Base-by-base conservation (phyloP, 257 asterid genomes). In the Plantago major region DNA sequence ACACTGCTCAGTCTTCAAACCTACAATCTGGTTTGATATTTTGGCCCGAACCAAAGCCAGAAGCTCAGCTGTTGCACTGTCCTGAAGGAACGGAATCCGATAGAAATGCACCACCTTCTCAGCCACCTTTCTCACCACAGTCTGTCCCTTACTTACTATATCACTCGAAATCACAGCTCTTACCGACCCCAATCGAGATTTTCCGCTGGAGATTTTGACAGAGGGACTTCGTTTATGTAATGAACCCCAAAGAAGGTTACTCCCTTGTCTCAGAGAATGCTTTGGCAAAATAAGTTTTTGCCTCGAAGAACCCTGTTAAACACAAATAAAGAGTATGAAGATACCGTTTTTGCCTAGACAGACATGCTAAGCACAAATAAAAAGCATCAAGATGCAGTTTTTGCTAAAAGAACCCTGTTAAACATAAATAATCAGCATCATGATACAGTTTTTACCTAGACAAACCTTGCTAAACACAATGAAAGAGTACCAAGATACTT, bases 1-100 rank as follows among this genome's bases (percentile, higher is more conserved):
- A 67, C 97, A 92, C 70, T 86, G 99, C 63, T 92, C 95, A 10
- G 95, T 89, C 65, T 79, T 79, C 75, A 89, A 64, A 28, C 90
- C 87, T 14, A 77, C 75, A 16, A 86, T 82, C 70, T 79, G 79
- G 60, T 72, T 76, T 2, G 89, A 86, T 50, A 84, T 75, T 74
- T 84, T 86, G 50, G 80, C 58, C 73, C 80, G 87, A 69, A 76
- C 81, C 54, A 72, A 55, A 63, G 79, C 82, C 42, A 86, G 89
- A 74, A 89, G 94, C 81, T 86, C 94, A 10, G 78, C 69, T 6
- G 83, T 62, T 18, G 89, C 87, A 74, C 84, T 89, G 28, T 82
- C 89, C 62, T 80, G 87, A 46, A 79, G 67, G 37, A 81, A 50
- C 0, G 95, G 95, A 46, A 80, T 46, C 7, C 95, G 87, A 67